A percentile compares a stretch with the other conserved stretches of the same genome.
Conservation (phyloP, 2,329 filamentous ascomycete species). For the Arthrobotrys iridis region DNA sequence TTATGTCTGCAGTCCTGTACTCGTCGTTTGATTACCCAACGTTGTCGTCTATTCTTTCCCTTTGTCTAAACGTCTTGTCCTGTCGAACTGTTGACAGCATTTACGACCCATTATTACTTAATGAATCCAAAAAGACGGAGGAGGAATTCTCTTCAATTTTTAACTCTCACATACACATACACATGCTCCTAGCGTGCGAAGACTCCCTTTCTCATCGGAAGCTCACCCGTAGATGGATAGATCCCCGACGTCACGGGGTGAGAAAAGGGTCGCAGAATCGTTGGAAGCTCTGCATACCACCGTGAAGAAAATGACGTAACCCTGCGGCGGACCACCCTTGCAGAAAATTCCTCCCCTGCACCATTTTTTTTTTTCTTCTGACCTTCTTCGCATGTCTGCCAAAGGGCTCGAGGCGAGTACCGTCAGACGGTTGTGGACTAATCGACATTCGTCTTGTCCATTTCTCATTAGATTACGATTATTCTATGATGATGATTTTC, state of each 20-base stretch:
- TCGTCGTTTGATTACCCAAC: neutral
- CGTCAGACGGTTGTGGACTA: too few species aligned
- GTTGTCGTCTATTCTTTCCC: constrained; percentile 16
- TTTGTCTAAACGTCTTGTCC: constrained; percentile 7
- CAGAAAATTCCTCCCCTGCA: too few species aligned
- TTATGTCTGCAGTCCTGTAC: neutral
- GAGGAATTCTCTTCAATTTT: neutral
- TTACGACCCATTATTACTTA: constrained; percentile 19
- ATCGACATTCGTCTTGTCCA: too few species aligned
- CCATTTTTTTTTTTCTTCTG: neutral
- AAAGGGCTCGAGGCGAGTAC: neutral
- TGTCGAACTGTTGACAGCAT: constrained; percentile 17
- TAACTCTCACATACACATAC: neutral
- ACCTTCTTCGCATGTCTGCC: constrained; percentile 17
- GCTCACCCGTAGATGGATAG: neutral
- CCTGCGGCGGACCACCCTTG: constrained; percentile 28
- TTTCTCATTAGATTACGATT: too few species aligned
- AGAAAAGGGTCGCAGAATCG: neutral
- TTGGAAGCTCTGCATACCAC: neutral
- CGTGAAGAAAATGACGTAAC: constrained; percentile 52
- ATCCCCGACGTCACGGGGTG: too few species aligned
- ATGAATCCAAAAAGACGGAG: constrained; percentile 21
- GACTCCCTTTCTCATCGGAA: neutral
- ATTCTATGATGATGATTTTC: too few species aligned
- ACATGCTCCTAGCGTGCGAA: neutral